These are phyloP conservation scores for Boletus rubescentipes DNA, from an alignment of 768 basidiomycete species.

Conservation along the genomic window DNA sequence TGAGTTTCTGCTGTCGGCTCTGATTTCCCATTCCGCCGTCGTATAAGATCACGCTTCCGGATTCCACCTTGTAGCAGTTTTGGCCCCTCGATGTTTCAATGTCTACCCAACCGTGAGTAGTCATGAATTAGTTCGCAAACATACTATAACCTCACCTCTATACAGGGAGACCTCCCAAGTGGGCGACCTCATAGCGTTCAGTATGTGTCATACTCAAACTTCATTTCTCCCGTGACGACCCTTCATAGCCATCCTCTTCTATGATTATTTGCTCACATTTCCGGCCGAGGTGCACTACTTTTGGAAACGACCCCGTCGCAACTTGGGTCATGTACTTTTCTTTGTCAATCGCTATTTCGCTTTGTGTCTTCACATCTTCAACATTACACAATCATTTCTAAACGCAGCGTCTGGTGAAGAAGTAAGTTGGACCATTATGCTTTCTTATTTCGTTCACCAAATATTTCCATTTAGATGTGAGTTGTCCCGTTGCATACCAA, in stretches of 20 bases:
- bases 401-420: background rate
- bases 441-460: background rate
- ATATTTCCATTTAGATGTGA: slow-evolving; percentile 9
- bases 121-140: background rate
- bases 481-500: background rate
- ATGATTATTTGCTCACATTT: slow-evolving; percentile 49
- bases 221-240: background rate
- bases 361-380: slow-evolving; percentile 39
- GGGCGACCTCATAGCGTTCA: slow-evolving; percentile 1
- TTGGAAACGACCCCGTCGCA: slow-evolving; percentile 37
- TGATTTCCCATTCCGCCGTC: background rate
- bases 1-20: background rate
- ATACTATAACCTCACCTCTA: no score
- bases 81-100: background rate
- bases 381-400: slow-evolving; percentile 37
- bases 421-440: background rate
- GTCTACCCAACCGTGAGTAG: slow-evolving; percentile 1
- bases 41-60: background rate
- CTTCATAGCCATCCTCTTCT: slow-evolving; percentile 33
- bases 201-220: background rate
- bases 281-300: slow-evolving; percentile 41
- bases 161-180: background rate
- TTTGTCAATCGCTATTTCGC: slow-evolving; percentile 43
- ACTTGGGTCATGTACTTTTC: slow-evolving; percentile 39
- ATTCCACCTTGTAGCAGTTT: background rate